Conservation (phyloP, 2,329 filamentous ascomycete species). For the Gaeumannomyces sp. region DNA sequence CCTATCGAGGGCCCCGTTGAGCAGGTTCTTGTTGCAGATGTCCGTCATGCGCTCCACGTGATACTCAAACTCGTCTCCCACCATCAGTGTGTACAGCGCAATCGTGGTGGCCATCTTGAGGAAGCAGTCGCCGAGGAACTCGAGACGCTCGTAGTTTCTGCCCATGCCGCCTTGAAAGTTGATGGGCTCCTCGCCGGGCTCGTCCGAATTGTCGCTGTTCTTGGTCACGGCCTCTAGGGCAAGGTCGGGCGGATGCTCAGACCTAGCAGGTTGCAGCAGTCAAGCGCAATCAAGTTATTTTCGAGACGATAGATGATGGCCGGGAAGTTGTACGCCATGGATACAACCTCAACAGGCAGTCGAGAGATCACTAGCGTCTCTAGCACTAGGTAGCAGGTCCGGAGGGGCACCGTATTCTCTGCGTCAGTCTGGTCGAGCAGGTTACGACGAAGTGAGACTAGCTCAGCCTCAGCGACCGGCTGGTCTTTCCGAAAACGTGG, state of each 20-base stretch:
- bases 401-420: constrained; percentile 28
- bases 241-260: constrained; percentile 57
- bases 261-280: constrained; percentile 61
- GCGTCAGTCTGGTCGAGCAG: constrained; percentile 61
- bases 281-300: constrained; percentile 70
- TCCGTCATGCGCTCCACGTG: constrained; percentile 88
- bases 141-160: constrained; percentile 87
- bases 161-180: constrained; percentile 84
- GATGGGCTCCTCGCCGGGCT: constrained; percentile 59
- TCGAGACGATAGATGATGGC: constrained; percentile 82
- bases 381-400: constrained; percentile 63
- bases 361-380: constrained; percentile 72
- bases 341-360: constrained; percentile 62
- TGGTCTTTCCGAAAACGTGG: constrained; percentile 57
- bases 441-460: constrained; percentile 74
- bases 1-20: constrained; percentile 64
- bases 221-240: constrained; percentile 91
- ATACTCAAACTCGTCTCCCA: constrained; percentile 76
- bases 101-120: constrained; percentile 95
- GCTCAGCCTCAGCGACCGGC: constrained; percentile 71
- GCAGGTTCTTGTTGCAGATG: constrained; percentile 86
- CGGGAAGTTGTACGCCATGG: constrained; percentile 70
- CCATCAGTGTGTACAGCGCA: constrained; percentile 68
- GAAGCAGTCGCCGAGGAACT: constrained; percentile 90
- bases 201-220: constrained; percentile 77